Percentiles rank a stretch among this genome's conserved stretches.
Conservation (phyloP, 2,329 filamentous ascomycete genomes). For the Purpureocillium takamizusanense region DNA sequence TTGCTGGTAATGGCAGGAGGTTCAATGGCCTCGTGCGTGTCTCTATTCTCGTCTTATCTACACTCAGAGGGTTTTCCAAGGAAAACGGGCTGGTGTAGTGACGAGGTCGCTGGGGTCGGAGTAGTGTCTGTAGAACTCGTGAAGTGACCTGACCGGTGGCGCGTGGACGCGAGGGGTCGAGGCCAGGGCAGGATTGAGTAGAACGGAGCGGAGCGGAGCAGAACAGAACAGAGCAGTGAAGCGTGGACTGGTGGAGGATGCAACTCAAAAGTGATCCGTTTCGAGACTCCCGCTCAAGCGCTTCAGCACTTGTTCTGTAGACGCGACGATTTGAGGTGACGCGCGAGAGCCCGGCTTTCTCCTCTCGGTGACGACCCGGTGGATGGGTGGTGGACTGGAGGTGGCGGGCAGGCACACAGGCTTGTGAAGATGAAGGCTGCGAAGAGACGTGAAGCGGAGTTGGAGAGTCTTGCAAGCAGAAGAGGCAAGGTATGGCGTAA, state of each 20-base stretch:
- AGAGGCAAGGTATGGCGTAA: slow-evolving; percentile 19
- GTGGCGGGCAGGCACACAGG: slow-evolving; percentile 15
- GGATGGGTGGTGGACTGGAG: slow-evolving; percentile 9
- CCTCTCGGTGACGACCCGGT: slow-evolving; percentile 2
- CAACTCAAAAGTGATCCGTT: slow-evolving; percentile 13
- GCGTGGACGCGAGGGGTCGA: no score
- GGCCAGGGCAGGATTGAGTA: slow-evolving; percentile 15
- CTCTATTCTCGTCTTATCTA: slow-evolving; percentile 56
- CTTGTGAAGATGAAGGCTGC: slow-evolving; percentile 20
- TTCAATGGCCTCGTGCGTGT: slow-evolving; percentile 1
- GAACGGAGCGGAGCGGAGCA: slow-evolving; percentile 8
- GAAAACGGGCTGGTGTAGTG: slow-evolving; percentile 88
- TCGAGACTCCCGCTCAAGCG: slow-evolving; percentile 16
- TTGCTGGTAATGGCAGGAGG: slow-evolving; percentile 8
- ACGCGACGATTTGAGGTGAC: slow-evolving; percentile 3
- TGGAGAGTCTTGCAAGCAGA: slow-evolving; percentile 24
- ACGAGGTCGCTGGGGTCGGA: slow-evolving; percentile 30
- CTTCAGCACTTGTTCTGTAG: slow-evolving; percentile 18
- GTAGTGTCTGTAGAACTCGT: slow-evolving; percentile 31
- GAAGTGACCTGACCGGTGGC: slow-evolving; percentile 23
- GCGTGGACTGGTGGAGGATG: slow-evolving; percentile 4
- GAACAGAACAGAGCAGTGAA: neutral
- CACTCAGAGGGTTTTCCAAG: slow-evolving; percentile 77
- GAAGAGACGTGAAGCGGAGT: slow-evolving; percentile 25
- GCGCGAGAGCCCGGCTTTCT: slow-evolving; percentile 5